Evolutionary conservation across 2,329 filamentous ascomycete species (phyloP).

Genomic region (Dactylellina sp.): DNA sequence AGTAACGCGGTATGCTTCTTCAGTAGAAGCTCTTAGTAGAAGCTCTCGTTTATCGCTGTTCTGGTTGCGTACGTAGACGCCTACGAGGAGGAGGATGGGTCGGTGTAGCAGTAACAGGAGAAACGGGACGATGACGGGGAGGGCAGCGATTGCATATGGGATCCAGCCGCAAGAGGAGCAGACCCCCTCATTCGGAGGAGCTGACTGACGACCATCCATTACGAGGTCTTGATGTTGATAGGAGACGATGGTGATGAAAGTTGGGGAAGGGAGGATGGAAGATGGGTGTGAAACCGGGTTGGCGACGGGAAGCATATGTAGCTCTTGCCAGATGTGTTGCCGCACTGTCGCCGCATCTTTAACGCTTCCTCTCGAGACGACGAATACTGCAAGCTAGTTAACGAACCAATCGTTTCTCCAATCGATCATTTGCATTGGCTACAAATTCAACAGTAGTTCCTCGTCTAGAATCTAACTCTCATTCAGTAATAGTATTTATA

Average conservation of each 20-base stretch:
- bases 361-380: too few species aligned
- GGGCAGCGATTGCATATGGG: slow-evolving; percentile 26
- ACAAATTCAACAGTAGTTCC: too few species aligned
- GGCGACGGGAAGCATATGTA: too few species aligned
- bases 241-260: slow-evolving; percentile 11
- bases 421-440: too few species aligned
- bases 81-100: slow-evolving; percentile 40
- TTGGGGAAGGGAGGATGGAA: not conserved
- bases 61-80: slow-evolving; percentile 35
- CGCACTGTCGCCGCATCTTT: slow-evolving; percentile 48
- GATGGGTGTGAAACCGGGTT: too few species aligned
- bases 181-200: slow-evolving; percentile 19
- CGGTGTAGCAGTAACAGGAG: slow-evolving; percentile 30
- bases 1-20: slow-evolving; percentile 13
- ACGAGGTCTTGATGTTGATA: slow-evolving; percentile 1
- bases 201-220: slow-evolving; percentile 14
- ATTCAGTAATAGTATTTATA: too few species aligned
- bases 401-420: too few species aligned
- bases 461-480: too few species aligned
- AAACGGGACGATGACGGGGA: slow-evolving; percentile 35
- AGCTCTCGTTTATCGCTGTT: slow-evolving; percentile 47
- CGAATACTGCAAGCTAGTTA: slow-evolving; percentile 4
- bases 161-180: slow-evolving; percentile 41
- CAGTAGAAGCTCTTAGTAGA: slow-evolving; percentile 14
- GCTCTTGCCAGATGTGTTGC: too few species aligned